A percentile compares a stretch with the other conserved stretches of the same genome.
These are phyloP conservation scores for Diaporthe longicolla DNA, from an alignment of 2,329 filamentous ascomycete genomes.

Conservation along the genomic window DNA sequence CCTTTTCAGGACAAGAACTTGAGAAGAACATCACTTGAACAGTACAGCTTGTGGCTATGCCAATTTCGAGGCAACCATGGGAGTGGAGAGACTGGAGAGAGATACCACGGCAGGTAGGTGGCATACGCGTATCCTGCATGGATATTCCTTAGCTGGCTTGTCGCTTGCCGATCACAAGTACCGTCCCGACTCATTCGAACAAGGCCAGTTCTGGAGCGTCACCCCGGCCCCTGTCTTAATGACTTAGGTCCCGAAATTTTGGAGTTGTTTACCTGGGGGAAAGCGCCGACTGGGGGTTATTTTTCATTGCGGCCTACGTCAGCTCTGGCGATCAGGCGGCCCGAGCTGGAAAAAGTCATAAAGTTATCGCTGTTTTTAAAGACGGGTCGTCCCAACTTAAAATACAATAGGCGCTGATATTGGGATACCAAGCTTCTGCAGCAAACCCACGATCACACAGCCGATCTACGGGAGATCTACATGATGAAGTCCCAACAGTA, in stretches of 20 bases:
- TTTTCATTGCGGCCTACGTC: constrained; percentile 20
- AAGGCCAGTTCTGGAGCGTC: not conserved
- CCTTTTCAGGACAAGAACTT: constrained; percentile 20
- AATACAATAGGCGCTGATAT: not conserved
- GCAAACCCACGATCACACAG: constrained; percentile 8
- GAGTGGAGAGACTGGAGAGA: not conserved
- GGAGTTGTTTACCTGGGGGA: constrained; percentile 25
- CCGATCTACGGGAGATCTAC: constrained; percentile 27
- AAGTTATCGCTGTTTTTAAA: not conserved
- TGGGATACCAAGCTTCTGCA: constrained; percentile 22
- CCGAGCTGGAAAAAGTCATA: not conserved
- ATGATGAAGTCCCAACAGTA: constrained; percentile 23
- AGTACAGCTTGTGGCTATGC: constrained; percentile 1
- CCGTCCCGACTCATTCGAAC: constrained; percentile 5
- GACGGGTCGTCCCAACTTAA: constrained; percentile 7
- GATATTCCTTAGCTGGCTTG: not conserved
- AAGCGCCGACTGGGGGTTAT: constrained; percentile 11
- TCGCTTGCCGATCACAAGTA: constrained; percentile 21
- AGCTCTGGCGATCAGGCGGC: constrained; percentile 12
- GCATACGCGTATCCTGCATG: constrained; percentile 21
- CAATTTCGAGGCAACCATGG: not conserved
- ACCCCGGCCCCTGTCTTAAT: not conserved
- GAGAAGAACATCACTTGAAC: not conserved
- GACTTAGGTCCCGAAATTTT: constrained; percentile 19
- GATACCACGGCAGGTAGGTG: not conserved